Percentiles rank a stretch among this genome's conserved stretches.
These are phyloP conservation scores for Lactarius akahatsu DNA, from an alignment of 768 basidiomycete genomes.

Conservation along the genomic window DNA sequence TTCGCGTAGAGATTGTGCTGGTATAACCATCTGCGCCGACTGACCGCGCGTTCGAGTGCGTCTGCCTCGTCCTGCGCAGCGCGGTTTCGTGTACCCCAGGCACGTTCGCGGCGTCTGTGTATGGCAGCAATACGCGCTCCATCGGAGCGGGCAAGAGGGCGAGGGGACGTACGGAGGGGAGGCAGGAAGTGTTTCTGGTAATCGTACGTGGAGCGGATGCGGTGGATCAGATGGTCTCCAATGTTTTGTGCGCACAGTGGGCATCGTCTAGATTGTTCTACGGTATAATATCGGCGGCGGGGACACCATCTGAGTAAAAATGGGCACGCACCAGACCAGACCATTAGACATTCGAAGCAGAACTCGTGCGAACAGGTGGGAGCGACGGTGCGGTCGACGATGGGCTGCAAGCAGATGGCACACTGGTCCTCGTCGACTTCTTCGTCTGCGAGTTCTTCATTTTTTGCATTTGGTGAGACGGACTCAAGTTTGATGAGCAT, in stretches of 20 bases:
- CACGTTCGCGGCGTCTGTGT: conserved; percentile 42
- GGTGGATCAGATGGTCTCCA: conserved; percentile 76
- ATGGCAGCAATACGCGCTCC: conserved; percentile 25
- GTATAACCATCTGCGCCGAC: conserved; percentile 77
- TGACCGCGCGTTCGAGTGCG: conserved; percentile 72
- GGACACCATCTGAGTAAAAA: not conserved
- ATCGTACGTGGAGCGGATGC: conserved; percentile 73
- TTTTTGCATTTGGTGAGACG: not conserved
- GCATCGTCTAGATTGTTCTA: conserved; percentile 77
- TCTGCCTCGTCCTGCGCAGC: conserved; percentile 59
- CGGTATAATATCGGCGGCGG: conserved; percentile 12
- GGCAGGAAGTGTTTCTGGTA: conserved; percentile 78
- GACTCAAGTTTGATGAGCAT: conserved; percentile 12
- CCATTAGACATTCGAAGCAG: conserved; percentile 85
- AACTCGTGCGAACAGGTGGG: conserved; percentile 88
- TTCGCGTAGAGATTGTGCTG: conserved; percentile 79
- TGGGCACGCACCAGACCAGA: conserved; percentile 71
- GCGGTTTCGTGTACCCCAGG: conserved; percentile 56
- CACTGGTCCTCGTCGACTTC: conserved; percentile 61
- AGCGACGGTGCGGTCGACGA: conserved; percentile 77
- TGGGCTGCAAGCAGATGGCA: conserved; percentile 79
- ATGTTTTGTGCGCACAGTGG: conserved; percentile 70
- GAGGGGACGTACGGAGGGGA: conserved; percentile 57
- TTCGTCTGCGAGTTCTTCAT: conserved; percentile 13
- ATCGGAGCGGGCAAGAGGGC: conserved; percentile 29